Base-by-base conservation (phyloP, 768 basidiomycete species). In the Kwoniella botswanensis region DNA sequence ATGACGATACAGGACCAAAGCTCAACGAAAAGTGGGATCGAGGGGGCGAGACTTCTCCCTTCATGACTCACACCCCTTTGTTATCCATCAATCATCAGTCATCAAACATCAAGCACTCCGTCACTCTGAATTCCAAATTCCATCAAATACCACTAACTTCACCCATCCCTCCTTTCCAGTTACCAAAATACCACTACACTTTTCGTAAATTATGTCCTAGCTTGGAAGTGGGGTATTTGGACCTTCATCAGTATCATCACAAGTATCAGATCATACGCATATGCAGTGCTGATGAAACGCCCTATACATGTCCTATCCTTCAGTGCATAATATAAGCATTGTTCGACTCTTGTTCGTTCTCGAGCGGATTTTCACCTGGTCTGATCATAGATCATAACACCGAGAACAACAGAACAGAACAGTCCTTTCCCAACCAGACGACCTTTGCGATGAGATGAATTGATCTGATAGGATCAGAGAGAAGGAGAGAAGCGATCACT, bases 141-240 rank as follows among this genome's bases (percentile, higher is more conserved):
- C 35, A 35, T 35, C 35, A 35, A 7, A 35, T 6, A 35, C 35
- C 35, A 35, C 35, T 35, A 35, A 35, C 35, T 35, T 50, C 18
- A 18, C 12, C 4, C 46, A 17, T 50, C 18, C 46, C 13, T 50
- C 46, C 46, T 18, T 15, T 50, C 46, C 12, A 50, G 6, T 4
- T 58, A 6, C 57, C 9, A 58, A 10, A 10, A 0, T 13, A 13
- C 15, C 46, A 58, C 26, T 12, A 35, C 22, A 22, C 56, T 24
- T 4, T 24, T 29, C 10, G 21, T 29, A 58, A 15, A 12, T 24
- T 13, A 35, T 56, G n/a, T 56, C 57, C 57, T 29, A 58, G 35
- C 24, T 58, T 58, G 57, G 57, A 58, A 58, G 57, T 58, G 57
- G 57, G 57, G 35, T 17, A 17, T n/a, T 24, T 21, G 22, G 3